These are phyloP conservation scores for Marasmius tenuissimus DNA, from an alignment of 1,284 basidiomycete genomes.

Conservation along the genomic window DNA sequence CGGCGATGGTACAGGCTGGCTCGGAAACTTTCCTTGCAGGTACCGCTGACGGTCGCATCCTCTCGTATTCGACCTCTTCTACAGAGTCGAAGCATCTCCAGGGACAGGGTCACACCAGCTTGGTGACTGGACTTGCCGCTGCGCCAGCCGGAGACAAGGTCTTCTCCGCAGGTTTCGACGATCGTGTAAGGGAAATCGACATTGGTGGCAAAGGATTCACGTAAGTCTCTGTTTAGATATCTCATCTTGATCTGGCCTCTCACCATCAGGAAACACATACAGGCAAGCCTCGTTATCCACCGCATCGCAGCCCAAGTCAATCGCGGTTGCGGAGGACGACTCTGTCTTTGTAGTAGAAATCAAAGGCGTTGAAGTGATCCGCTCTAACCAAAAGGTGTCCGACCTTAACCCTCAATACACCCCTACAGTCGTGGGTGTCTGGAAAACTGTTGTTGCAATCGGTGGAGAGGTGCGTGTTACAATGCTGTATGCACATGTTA, in stretches of 20 bases:
- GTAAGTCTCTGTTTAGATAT: constrained; percentile 39
- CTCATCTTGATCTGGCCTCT: constrained; percentile 5
- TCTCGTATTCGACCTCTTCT: constrained; percentile 56
- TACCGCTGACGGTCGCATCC: constrained; percentile 80
- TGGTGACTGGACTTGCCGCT: constrained; percentile 67
- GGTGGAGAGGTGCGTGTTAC: constrained; percentile 64
- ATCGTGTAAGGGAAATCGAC: constrained; percentile 71
- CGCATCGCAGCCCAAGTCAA: constrained; percentile 71
- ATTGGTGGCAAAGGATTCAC: constrained; percentile 46
- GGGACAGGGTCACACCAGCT: constrained; percentile 71
- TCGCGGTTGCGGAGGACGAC: constrained; percentile 61
- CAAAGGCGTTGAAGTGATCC: constrained; percentile 65
- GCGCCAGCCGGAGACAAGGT: constrained; percentile 49
- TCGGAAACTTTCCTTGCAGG: constrained; percentile 76
- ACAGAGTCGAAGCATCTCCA: constrained; percentile 48
- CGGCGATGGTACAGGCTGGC: constrained; percentile 47
- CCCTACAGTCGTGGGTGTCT: constrained; percentile 59
- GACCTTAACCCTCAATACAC: constrained; percentile 53
- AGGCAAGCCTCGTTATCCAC: constrained; percentile 51
- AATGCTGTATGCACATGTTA: background rate
- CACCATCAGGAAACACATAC: constrained; percentile 1
- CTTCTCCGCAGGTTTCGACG: constrained; percentile 80
- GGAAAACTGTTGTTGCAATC: constrained; percentile 60
- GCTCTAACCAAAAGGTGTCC: constrained; percentile 65
- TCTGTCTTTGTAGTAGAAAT: constrained; percentile 76